These are phyloP conservation scores for Wickerhamiella shivajii DNA, from an alignment of 805 yeast genomes.

Conservation along the genomic window DNA sequence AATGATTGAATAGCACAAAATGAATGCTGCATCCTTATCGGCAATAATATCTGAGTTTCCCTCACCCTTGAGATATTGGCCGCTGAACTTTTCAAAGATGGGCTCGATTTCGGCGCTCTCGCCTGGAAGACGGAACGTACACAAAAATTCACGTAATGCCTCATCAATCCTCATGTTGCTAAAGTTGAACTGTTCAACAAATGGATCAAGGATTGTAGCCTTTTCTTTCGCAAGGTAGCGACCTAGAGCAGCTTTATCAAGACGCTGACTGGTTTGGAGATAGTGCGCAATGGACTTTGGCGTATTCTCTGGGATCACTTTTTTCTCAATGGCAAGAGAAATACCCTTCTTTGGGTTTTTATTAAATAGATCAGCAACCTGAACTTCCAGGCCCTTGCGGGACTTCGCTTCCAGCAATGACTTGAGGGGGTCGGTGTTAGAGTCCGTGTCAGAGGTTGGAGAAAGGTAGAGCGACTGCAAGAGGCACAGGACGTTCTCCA, in stretches of 20 bases:
- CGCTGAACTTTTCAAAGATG: constrained; percentile 74
- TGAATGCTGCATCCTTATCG: constrained; percentile 81
- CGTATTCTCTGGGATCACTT: constrained; percentile 39
- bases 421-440: background rate
- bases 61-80: constrained; percentile 58
- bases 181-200: constrained; percentile 62
- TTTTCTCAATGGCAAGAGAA: constrained; percentile 43
- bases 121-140: constrained; percentile 85
- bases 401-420: constrained; percentile 14
- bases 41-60: constrained; percentile 27
- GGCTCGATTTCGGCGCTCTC: constrained; percentile 95
- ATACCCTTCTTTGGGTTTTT: constrained; percentile 67
- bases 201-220: constrained; percentile 45
- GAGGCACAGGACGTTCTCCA: constrained; percentile 71
- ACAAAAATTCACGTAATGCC: constrained; percentile 68
- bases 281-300: constrained; percentile 56
- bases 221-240: constrained; percentile 68
- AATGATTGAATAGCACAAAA: constrained; percentile 80
- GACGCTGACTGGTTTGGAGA: constrained; percentile 61
- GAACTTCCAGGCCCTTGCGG: constrained; percentile 57
- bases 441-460: background rate
- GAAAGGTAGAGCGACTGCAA: constrained; percentile 27
- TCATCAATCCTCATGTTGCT: constrained; percentile 76
- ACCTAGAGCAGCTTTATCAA: constrained; percentile 80
- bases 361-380: constrained; percentile 64